Evolutionary conservation across 2,329 filamentous ascomycete species (phyloP).

Genomic region (Hymenotorrendiella dingleyae): DNA sequence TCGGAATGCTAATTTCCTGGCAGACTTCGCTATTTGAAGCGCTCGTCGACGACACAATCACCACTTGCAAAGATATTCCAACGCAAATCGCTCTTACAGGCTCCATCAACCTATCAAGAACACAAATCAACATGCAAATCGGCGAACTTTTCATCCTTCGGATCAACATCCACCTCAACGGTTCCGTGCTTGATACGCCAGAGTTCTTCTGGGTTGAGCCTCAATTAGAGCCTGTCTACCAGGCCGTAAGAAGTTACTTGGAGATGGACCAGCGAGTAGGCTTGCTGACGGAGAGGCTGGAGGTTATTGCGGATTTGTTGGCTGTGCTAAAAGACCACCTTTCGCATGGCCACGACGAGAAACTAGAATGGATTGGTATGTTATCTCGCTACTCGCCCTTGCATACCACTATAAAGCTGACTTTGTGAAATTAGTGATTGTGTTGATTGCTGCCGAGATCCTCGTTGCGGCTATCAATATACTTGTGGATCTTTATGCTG

Average conservation of each 20-base stretch:
- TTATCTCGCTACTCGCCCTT: constrained; percentile 14
- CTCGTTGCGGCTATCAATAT: constrained; percentile 91
- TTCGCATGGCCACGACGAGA: constrained; percentile 87
- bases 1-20: constrained; percentile 1
- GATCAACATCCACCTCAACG: constrained; percentile 97
- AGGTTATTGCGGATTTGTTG: constrained; percentile 88
- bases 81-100: constrained; percentile 89
- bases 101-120: constrained; percentile 80
- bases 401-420: background rate
- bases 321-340: constrained; percentile 93
- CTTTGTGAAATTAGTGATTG: constrained; percentile 63
- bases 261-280: constrained; percentile 97
- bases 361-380: constrained; percentile 82
- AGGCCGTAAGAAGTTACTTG: constrained; percentile 88
- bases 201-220: constrained; percentile 99
- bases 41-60: constrained; percentile 87
- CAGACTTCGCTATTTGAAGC: constrained; percentile 94
- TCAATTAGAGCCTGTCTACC: constrained; percentile 91
- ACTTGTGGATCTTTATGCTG: constrained; percentile 83
- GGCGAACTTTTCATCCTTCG: constrained; percentile 95
- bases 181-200: constrained; percentile 90
- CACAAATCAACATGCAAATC: constrained; percentile 98
- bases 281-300: constrained; percentile 80
- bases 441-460: constrained; percentile 93
- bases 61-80: constrained; percentile 87